These are phyloP conservation scores for Rutstroemia sydowiana DNA, from an alignment of 2,329 filamentous ascomycete genomes.

Conservation along the genomic window DNA sequence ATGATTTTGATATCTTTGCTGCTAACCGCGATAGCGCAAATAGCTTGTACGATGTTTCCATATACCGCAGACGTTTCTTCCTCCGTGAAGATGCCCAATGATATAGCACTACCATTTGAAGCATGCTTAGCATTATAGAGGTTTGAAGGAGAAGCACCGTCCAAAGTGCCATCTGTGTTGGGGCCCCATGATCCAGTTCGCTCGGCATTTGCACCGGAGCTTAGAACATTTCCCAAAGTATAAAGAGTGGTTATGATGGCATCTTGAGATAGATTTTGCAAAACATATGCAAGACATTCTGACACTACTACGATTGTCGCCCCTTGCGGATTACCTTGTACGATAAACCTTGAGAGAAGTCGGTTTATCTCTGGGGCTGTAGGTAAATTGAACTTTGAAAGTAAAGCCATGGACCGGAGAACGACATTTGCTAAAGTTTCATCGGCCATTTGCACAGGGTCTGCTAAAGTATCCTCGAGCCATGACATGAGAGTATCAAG, in stretches of 20 bases:
- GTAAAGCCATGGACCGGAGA: constrained; percentile 72
- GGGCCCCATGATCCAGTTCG: constrained; percentile 32
- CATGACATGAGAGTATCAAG: constrained; percentile 71
- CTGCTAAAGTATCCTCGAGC: constrained; percentile 75
- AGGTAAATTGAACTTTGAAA: constrained; percentile 66
- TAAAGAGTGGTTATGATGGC: constrained; percentile 92
- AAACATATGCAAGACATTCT: constrained; percentile 72
- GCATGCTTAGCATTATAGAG: constrained; percentile 46
- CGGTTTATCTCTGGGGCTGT: constrained; percentile 71
- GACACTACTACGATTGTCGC: constrained; percentile 70
- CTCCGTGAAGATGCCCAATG: constrained; percentile 64
- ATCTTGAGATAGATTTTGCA: constrained; percentile 81
- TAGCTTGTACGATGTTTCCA: constrained; percentile 86
- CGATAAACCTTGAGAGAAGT: constrained; percentile 77
- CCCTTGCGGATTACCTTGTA: constrained; percentile 68
- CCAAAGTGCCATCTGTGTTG: constrained; percentile 47
- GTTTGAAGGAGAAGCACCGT: constrained; percentile 37
- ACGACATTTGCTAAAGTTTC: constrained; percentile 68
- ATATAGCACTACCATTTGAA: constrained; percentile 69
- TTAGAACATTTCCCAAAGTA: constrained; percentile 91
- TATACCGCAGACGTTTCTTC: constrained; percentile 74
- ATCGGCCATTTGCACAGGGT: constrained; percentile 76
- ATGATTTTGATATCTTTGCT: constrained; percentile 88
- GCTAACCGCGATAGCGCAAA: constrained; percentile 78
- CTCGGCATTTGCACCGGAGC: constrained; percentile 53